phyloP scores from a whole-genome alignment of 495 filamentous ascomycete genomes.

The Neurospora discreta region DNA sequence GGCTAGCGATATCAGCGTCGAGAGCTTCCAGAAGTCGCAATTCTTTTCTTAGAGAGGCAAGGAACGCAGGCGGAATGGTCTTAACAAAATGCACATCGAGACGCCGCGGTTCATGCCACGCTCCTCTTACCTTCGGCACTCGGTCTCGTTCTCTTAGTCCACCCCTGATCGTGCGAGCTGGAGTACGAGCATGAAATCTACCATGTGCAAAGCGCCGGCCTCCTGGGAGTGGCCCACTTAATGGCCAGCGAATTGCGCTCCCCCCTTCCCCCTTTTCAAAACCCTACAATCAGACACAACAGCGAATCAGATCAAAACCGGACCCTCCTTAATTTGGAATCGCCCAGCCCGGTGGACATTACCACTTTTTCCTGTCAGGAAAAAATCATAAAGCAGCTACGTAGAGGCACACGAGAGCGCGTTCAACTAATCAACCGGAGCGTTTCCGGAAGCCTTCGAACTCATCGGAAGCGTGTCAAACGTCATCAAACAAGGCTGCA shows the following conservation, averaged over 20 bases:
- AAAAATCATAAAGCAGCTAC: neutral
- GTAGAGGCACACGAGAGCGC: neutral
- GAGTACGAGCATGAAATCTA: neutral
- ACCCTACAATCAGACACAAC: neutral
- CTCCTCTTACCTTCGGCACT: neutral
- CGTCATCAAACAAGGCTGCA: no score
- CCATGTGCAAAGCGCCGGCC: neutral
- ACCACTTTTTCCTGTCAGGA: neutral
- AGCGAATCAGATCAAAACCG: neutral
- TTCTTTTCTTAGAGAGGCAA: conserved; percentile 53
- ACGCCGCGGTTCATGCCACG: neutral
- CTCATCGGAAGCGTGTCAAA: no score
- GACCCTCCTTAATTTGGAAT: no score
- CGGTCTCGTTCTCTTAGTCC: neutral
- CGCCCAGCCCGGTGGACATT: neutral
- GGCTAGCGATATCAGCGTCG: conserved; percentile 56
- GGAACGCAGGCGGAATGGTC: neutral
- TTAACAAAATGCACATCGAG: neutral
- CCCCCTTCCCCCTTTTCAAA: neutral
- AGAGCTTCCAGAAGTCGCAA: conserved; percentile 84
- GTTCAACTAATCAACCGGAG: neutral
- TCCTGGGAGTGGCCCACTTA: neutral
- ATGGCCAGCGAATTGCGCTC: neutral
- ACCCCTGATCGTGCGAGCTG: neutral
- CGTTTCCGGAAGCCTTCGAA: no score